Conservation (phyloP, 805 yeast species). For the Metschnikowia colocasiae region DNA sequence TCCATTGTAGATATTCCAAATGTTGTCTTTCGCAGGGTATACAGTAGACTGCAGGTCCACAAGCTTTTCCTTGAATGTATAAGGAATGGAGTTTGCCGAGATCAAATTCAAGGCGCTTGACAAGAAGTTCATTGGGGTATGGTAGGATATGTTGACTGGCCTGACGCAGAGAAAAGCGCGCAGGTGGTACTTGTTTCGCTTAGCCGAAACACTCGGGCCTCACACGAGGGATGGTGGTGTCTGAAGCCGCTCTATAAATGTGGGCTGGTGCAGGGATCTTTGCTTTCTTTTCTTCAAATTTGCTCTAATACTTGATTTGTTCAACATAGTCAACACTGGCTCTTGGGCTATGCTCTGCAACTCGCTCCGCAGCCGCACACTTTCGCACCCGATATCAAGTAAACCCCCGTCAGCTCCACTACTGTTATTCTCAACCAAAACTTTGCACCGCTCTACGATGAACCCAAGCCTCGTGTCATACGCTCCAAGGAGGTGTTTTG, state of each 20-base stretch:
- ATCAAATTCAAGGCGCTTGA: slow-evolving; percentile 56
- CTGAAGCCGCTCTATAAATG: too few species aligned
- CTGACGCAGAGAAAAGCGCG: slow-evolving; percentile 3
- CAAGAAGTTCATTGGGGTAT: slow-evolving; percentile 63
- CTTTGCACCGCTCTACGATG: neutral
- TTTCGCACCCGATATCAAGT: slow-evolving; percentile 5
- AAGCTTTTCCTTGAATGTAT: slow-evolving; percentile 46
- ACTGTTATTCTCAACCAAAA: neutral
- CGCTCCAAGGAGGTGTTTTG: slow-evolving; percentile 1
- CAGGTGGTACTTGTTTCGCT: neutral
- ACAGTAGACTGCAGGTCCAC: slow-evolving; percentile 24
- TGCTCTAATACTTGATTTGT: neutral
- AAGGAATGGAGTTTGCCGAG: slow-evolving; percentile 58
- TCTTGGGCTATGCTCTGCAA: neutral
- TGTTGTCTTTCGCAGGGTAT: slow-evolving; percentile 28
- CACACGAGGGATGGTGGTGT: neutral
- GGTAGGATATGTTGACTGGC: neutral
- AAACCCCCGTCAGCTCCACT: neutral
- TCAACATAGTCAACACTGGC: neutral
- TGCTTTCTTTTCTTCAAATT: neutral
- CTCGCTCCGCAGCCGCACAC: neutral
- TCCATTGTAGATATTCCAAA: slow-evolving; percentile 68
- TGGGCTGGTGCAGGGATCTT: too few species aligned
- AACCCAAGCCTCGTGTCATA: neutral
- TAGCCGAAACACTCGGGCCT: neutral